Percentiles rank a stretch among this genome's conserved stretches.
These are phyloP conservation scores for Lobosporangium transversale DNA, from an alignment of 192 early-diverging fungal species.

Conservation along the genomic window DNA sequence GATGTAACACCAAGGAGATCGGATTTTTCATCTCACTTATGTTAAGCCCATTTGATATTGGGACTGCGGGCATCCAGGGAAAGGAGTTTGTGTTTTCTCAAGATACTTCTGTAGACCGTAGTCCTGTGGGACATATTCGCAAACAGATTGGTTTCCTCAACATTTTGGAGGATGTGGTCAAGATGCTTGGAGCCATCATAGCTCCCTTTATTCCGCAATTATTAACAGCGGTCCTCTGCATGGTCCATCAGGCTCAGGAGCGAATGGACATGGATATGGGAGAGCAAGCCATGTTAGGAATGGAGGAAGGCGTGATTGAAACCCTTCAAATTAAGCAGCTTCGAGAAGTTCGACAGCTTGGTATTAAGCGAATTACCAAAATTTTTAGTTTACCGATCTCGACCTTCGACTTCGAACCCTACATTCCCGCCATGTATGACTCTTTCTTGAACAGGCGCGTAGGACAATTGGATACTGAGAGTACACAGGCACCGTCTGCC, in stretches of 20 bases:
- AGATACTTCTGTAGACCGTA: slow-evolving; percentile 36
- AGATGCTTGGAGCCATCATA: slow-evolving; percentile 81
- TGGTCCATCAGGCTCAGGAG: slow-evolving; percentile 73
- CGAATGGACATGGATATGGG: slow-evolving; percentile 50
- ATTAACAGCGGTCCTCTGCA: slow-evolving; percentile 78
- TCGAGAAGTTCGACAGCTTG: slow-evolving; percentile 73
- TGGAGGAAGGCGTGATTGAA: slow-evolving; percentile 37
- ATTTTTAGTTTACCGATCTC: slow-evolving; percentile 78
- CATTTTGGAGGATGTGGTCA: slow-evolving; percentile 81
- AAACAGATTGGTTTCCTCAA: slow-evolving; percentile 86
- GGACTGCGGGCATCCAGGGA: slow-evolving; percentile 48
- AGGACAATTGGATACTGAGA: slow-evolving; percentile 77
- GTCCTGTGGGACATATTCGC: slow-evolving; percentile 54
- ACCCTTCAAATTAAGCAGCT: slow-evolving; percentile 61
- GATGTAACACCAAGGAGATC: slow-evolving; percentile 71
- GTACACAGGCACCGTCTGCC: slow-evolving; percentile 86
- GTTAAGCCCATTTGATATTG: slow-evolving; percentile 78
- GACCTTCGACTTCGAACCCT: slow-evolving; percentile 79
- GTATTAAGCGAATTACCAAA: slow-evolving; percentile 77
- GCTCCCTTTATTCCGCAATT: slow-evolving; percentile 76
- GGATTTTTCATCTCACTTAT: slow-evolving; percentile 82
- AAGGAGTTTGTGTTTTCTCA: slow-evolving; percentile 55
- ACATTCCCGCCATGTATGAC: slow-evolving; percentile 78
- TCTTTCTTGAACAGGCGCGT: slow-evolving; percentile 78
- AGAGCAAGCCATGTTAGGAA: slow-evolving; percentile 27